These are phyloP conservation scores for Tuber brumale DNA, from an alignment of 495 filamentous ascomycete genomes.

Conservation along the genomic window DNA sequence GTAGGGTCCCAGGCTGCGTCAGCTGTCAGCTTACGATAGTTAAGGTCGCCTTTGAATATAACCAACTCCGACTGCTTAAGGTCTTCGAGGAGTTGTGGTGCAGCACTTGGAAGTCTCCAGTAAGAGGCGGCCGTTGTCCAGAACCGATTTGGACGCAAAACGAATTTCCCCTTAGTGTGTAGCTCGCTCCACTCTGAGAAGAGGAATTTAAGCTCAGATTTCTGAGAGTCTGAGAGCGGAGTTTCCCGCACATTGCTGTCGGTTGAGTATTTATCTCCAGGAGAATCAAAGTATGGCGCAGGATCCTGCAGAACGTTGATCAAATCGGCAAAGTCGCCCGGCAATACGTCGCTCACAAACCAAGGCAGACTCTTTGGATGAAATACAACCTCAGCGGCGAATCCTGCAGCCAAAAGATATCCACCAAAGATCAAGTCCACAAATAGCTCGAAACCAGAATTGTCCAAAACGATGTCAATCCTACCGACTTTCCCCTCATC, in stretches of 20 bases:
- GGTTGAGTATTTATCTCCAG: slow-evolving; percentile 51
- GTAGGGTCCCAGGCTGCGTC: slow-evolving; percentile 85
- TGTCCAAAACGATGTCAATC: slow-evolving; percentile 91
- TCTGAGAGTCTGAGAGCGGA: slow-evolving; percentile 60
- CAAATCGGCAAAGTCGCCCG: slow-evolving; percentile 72
- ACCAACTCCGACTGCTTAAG: slow-evolving; percentile 81
- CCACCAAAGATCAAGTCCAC: slow-evolving; percentile 88
- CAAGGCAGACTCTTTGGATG: slow-evolving; percentile 92
- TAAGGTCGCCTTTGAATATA: slow-evolving; percentile 93
- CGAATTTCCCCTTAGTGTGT: slow-evolving; percentile 73
- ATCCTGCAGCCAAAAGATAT: slow-evolving; percentile 70
- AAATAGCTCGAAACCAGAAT: slow-evolving; percentile 93
- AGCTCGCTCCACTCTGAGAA: slow-evolving; percentile 72
- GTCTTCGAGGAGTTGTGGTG: slow-evolving; percentile 63
- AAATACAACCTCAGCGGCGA: slow-evolving; percentile 82
- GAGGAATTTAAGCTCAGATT: slow-evolving; percentile 61
- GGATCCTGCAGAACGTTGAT: slow-evolving; percentile 69
- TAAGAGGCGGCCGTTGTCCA: slow-evolving; percentile 82
- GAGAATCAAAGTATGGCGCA: slow-evolving; percentile 60
- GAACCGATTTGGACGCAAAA: slow-evolving; percentile 73
- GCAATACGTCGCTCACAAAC: slow-evolving; percentile 94
- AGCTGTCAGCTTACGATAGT: slow-evolving; percentile 82
- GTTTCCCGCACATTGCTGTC: slow-evolving; percentile 55
- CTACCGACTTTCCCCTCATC: slow-evolving; percentile 51
- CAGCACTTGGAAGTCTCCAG: slow-evolving; percentile 71